A percentile compares a stretch with the other conserved stretches of the same genome.
Conservation (phyloP, 345 rosid species). For the Crucihimalaya himalaica region DNA sequence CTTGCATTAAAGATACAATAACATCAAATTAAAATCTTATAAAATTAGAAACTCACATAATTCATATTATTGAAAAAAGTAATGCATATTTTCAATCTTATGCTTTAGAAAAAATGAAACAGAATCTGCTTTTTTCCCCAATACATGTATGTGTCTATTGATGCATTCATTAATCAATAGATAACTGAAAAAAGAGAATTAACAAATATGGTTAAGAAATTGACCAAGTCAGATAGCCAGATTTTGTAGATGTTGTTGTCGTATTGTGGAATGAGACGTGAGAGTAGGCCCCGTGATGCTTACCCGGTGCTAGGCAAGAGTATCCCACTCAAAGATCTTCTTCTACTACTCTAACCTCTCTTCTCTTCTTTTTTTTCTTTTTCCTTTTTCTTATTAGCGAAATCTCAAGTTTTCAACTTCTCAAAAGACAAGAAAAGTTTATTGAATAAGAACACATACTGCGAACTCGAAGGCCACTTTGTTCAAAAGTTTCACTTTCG, state of each 20-base stretch:
- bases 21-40: background rate
- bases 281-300: conserved; percentile 56
- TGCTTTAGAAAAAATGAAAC: background rate
- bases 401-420: conserved; percentile 27
- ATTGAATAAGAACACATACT: conserved; percentile 8
- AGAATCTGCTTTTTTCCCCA: background rate
- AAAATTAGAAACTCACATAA: background rate
- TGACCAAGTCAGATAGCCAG: conserved; percentile 38
- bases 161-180: background rate
- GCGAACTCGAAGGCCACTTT: conserved; percentile 33
- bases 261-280: conserved; percentile 38
- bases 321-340: conserved; percentile 60
- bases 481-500: conserved; percentile 27
- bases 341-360: conserved; percentile 32
- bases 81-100: background rate
- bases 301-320: conserved; percentile 56
- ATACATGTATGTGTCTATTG: background rate
- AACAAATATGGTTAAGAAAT: conserved; percentile 38
- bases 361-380: conserved; percentile 26
- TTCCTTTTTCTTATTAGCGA: conserved; percentile 42
- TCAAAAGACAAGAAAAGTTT: conserved; percentile 27
- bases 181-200: conserved; percentile 23
- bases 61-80: background rate
- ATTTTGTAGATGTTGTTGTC: conserved; percentile 27
- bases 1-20: background rate